These are phyloP conservation scores for Akebia trifoliata DNA, from an alignment of 164 flowering plant genomes.

Conservation along the genomic window DNA sequence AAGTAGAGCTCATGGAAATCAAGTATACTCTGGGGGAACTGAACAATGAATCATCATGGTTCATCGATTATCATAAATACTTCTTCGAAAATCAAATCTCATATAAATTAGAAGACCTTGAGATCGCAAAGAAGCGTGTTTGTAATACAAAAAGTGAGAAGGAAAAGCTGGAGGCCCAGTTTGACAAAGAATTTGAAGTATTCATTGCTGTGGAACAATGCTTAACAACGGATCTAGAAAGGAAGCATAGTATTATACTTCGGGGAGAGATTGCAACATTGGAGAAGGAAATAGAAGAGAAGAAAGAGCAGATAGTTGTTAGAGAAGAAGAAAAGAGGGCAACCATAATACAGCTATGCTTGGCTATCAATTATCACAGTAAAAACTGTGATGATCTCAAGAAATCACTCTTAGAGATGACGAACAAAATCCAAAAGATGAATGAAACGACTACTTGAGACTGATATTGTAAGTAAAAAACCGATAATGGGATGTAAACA, in stretches of 20 bases:
- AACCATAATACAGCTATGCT: constrained; percentile 66
- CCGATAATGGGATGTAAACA: background rate
- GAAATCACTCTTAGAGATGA: constrained; percentile 30
- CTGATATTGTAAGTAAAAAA: background rate
- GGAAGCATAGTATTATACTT: constrained; percentile 30
- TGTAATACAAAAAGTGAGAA: constrained; percentile 17
- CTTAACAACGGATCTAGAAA: constrained; percentile 18
- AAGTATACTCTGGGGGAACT: constrained; percentile 12
- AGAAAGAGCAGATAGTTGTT: constrained; percentile 34
- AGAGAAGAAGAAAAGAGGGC: constrained; percentile 62
- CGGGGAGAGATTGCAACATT: constrained; percentile 20
- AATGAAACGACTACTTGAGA: constrained; percentile 5
- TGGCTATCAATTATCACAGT: constrained; percentile 57
- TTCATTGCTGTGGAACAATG: constrained; percentile 31
- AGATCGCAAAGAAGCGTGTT: constrained; percentile 24
- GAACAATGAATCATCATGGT: constrained; percentile 15
- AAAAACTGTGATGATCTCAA: constrained; percentile 38
- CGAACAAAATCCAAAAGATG: constrained; percentile 25
- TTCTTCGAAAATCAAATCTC: constrained; percentile 21
- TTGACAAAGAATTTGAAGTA: constrained; percentile 13
- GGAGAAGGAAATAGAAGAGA: constrained; percentile 44
- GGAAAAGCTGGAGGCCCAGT: constrained; percentile 12
- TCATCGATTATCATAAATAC: constrained; percentile 16
- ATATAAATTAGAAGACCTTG: constrained; percentile 23
- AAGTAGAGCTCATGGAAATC: constrained; percentile 20